Percentiles rank a stretch among this genome's conserved stretches.
Evolutionary conservation across 306 rosid species (phyloP).

Genomic region (Boehmeria nivea): DNA sequence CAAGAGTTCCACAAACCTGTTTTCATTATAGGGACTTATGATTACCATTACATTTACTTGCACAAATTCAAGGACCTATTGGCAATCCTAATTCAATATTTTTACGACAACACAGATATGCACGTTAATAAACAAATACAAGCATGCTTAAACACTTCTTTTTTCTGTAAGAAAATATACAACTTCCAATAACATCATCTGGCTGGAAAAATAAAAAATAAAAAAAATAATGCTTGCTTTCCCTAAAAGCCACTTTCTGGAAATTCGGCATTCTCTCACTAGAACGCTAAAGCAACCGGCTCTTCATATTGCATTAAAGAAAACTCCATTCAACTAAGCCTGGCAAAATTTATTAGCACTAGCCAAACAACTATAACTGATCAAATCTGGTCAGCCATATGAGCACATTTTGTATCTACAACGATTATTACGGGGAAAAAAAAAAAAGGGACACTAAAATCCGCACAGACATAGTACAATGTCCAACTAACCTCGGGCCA

Average conservation of each 20-base stretch:
- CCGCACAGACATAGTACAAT: neutral
- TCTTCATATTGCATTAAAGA: neutral
- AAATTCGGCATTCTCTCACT: neutral
- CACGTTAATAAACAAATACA: neutral
- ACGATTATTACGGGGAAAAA: too few relatives aligned
- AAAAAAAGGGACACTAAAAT: conserved; percentile 5
- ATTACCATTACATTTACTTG: conserved; percentile 4
- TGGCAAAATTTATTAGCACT: neutral
- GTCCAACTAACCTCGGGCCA: conserved; percentile 92
- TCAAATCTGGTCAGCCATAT: too few relatives aligned
- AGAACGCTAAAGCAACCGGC: neutral
- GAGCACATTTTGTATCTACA: too few relatives aligned
- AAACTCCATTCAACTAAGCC: neutral
- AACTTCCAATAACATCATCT: neutral
- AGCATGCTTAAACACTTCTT: neutral
- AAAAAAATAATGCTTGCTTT: too few relatives aligned
- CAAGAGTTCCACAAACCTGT: conserved; percentile 95
- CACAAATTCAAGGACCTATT: neutral
- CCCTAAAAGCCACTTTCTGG: neutral
- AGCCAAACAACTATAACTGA: conserved; percentile 2
- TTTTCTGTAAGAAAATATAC: neutral
- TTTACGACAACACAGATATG: neutral
- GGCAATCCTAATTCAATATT: conserved; percentile 1
- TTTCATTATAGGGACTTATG: conserved; percentile 4
- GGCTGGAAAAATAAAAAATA: neutral